A percentile compares a stretch with the other conserved stretches of the same genome.
Evolutionary conservation across 768 basidiomycete species (phyloP).

Genomic region (Trametes maxima): DNA sequence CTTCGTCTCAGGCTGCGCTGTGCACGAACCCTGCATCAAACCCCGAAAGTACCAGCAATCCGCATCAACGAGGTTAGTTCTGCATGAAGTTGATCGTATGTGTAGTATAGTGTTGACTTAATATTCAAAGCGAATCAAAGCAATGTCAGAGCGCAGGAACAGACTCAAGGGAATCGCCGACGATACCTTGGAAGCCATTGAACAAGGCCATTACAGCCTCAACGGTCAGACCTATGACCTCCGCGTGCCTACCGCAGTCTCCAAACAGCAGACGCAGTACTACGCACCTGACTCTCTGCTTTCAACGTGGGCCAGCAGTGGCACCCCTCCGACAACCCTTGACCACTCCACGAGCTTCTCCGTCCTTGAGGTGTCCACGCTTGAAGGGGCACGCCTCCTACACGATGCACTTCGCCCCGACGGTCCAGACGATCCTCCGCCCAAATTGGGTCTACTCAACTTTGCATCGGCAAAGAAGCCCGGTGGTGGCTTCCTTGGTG

Average conservation of each 20-base stretch:
- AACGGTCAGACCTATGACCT: constrained; percentile 37
- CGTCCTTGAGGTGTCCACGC: constrained; percentile 63
- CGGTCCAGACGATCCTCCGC: constrained; percentile 18
- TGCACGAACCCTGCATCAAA: no score
- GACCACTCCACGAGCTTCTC: constrained; percentile 39
- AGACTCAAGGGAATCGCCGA: constrained; percentile 45
- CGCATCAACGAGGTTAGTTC: no score
- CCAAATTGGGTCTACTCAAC: constrained; percentile 65
- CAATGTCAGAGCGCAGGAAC: constrained; percentile 6
- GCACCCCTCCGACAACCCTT: constrained; percentile 3
- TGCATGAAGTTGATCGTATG: no score
- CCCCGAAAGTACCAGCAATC: no score
- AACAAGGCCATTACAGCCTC: constrained; percentile 45
- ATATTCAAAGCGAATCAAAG: background rate
- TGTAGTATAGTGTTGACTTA: no score
- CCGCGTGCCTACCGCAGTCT: constrained; percentile 36
- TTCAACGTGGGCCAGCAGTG: constrained; percentile 45
- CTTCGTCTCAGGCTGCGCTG: no score
- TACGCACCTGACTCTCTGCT: constrained; percentile 53
- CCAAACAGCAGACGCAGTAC: constrained; percentile 50
- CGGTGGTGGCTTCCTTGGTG: constrained; percentile 74
- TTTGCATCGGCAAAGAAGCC: constrained; percentile 78
- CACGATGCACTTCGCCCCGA: constrained; percentile 23
- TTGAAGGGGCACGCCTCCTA: constrained; percentile 57
- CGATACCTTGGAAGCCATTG: constrained; percentile 51